phyloP scores from a whole-genome alignment of 2,329 filamentous ascomycete species.

The Clarireedia hainanense region DNA sequence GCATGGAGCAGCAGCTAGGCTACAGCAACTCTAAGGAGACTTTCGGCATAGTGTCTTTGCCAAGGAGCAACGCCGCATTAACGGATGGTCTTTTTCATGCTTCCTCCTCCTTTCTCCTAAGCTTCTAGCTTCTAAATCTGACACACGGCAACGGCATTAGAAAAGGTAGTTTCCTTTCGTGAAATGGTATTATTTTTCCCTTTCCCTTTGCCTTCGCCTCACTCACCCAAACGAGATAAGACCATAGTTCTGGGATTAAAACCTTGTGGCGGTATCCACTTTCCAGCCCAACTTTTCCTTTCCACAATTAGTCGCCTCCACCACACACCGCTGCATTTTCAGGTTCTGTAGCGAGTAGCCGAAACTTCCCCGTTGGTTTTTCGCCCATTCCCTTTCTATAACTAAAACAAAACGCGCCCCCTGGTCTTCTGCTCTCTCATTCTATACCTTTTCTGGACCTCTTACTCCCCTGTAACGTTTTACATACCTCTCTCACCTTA shows the following conservation, averaged over 20 bases:
- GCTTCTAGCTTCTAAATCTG: slow-evolving; percentile 8
- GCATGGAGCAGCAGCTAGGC: not conserved
- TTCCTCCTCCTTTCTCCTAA: not conserved
- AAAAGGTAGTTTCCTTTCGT: not conserved
- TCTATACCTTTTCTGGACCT: slow-evolving; percentile 7
- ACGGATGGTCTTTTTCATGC: not conserved
- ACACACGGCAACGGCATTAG: slow-evolving; percentile 5
- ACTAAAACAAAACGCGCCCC: not conserved
- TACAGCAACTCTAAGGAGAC: slow-evolving; percentile 2
- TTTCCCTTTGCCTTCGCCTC: not conserved
- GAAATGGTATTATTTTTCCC: not conserved
- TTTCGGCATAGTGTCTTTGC: not conserved
- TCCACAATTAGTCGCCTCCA: slow-evolving; percentile 5
- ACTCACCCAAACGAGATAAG: slow-evolving; percentile 1
- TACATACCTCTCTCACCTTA: slow-evolving; percentile 5
- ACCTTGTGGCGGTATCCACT: slow-evolving; percentile 5
- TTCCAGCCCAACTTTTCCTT: slow-evolving; percentile 2
- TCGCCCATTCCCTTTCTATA: not conserved
- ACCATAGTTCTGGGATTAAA: not conserved
- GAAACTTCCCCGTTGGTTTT: slow-evolving; percentile 1
- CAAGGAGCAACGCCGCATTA: slow-evolving; percentile 6
- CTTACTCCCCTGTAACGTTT: slow-evolving; percentile 9
- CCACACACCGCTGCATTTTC: slow-evolving; percentile 8
- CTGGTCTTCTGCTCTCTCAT: not conserved
- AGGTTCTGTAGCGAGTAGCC: not conserved